A percentile compares a stretch with the other conserved stretches of the same genome.
phyloP scores from a whole-genome alignment of 495 filamentous ascomycete species.

The Talaromyces trachyspermus region DNA sequence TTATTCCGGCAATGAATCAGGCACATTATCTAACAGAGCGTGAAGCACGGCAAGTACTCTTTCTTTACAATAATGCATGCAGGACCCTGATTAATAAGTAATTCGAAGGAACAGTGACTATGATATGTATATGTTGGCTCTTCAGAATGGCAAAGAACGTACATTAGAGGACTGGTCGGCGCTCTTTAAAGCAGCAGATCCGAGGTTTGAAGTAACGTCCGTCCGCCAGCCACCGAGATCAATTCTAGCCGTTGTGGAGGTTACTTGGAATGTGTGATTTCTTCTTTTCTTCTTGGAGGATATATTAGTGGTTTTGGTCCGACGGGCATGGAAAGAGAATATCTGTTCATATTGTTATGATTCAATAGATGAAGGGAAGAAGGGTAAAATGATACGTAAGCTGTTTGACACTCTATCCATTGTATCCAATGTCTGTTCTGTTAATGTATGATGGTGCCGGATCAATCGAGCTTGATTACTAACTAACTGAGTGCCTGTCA shows the following conservation, averaged over 20 bases:
- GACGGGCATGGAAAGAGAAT: no score
- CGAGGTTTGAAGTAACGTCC: constrained; percentile 15
- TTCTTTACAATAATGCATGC: background rate
- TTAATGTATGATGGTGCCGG: no score
- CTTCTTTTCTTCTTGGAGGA: no score
- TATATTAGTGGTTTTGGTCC: no score
- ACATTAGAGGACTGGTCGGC: constrained; percentile 21
- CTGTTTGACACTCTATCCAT: no score
- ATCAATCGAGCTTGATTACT: no score
- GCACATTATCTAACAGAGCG: constrained; percentile 13
- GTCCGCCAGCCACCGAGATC: constrained; percentile 13
- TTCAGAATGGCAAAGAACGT: constrained; percentile 28
- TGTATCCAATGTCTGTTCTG: no score
- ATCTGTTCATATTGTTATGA: no score
- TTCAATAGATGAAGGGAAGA: no score
- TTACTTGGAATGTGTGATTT: constrained; percentile 13
- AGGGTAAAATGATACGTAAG: no score
- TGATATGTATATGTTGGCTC: constrained; percentile 30
- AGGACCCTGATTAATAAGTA: background rate
- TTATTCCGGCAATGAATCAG: constrained; percentile 23
- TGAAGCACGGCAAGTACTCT: constrained; percentile 11
- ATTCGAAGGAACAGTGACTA: constrained; percentile 16
- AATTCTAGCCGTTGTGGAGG: constrained; percentile 17
- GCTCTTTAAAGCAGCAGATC: constrained; percentile 23
- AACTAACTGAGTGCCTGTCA: no score